Evolutionary conservation across 1,139 yeast genomes (phyloP).

Genomic region (Meyerozyma athensensis): DNA sequence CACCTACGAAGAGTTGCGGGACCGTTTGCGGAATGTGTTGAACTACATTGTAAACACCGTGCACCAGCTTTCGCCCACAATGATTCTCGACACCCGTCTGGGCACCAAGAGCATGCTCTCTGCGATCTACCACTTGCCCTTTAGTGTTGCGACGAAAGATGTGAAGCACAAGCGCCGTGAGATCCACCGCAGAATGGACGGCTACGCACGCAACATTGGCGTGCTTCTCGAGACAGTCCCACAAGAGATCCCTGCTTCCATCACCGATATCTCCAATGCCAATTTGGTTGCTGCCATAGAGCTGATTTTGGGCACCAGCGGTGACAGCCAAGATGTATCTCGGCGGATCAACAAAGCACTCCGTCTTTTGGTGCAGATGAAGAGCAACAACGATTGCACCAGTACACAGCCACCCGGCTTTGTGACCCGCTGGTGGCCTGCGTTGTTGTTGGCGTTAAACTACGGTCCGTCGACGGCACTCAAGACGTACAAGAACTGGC

Average conservation of each 20-base stretch:
- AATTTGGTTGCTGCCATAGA: neutral
- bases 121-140: neutral
- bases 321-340: neutral
- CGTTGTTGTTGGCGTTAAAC: conserved; percentile 29
- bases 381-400: neutral
- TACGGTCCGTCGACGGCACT: conserved; percentile 50
- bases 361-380: neutral
- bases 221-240: neutral
- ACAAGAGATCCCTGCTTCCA: neutral
- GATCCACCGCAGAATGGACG: neutral
- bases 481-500: conserved; percentile 46
- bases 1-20: neutral
- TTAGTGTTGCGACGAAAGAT: neutral
- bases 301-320: neutral
- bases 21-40: neutral
- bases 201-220: neutral
- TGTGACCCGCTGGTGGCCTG: conserved; percentile 66
- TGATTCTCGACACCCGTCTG: neutral
- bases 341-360: neutral
- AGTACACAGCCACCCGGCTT: conserved; percentile 9
- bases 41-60: neutral
- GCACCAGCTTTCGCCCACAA: neutral
- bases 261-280: neutral
- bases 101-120: neutral
- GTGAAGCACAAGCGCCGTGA: neutral